A percentile compares a stretch with the other conserved stretches of the same genome.
Evolutionary conservation across 2,329 filamentous ascomycete species (phyloP).

Genomic region (Xylariaceae sp.): DNA sequence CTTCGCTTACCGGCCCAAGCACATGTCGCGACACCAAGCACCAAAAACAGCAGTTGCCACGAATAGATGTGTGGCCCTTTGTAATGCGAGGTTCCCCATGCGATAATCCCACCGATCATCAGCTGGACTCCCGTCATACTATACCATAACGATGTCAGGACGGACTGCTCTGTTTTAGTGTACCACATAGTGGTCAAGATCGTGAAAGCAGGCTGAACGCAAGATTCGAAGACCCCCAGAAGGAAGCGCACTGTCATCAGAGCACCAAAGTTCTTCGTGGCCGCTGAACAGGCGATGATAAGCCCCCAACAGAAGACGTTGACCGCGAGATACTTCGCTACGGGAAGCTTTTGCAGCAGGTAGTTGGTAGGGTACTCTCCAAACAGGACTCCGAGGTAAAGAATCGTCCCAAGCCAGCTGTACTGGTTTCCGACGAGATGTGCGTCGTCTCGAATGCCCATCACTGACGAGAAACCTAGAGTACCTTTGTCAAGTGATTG

Average conservation of each 20-base stretch:
- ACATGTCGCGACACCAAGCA: conserved; percentile 32
- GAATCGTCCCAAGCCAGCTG: conserved; percentile 31
- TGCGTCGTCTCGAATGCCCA: conserved; percentile 21
- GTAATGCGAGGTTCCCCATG: conserved; percentile 32
- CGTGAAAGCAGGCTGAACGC: conserved; percentile 41
- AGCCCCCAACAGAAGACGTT: conserved; percentile 41
- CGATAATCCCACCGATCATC: conserved; percentile 35
- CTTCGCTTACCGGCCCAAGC: no score
- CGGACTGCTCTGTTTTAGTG: conserved; percentile 35
- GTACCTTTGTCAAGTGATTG: conserved; percentile 32
- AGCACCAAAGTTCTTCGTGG: conserved; percentile 30
- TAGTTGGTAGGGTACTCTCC: conserved; percentile 37
- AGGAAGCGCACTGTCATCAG: conserved; percentile 34
- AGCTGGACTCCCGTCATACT: conserved; percentile 33
- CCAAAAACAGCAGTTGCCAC: conserved; percentile 37
- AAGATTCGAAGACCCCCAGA: conserved; percentile 41
- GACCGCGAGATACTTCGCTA: conserved; percentile 32
- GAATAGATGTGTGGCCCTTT: conserved; percentile 24
- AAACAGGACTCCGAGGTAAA: conserved; percentile 38
- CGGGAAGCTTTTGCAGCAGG: conserved; percentile 33
- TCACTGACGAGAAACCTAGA: conserved; percentile 22
- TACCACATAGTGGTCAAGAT: conserved; percentile 38
- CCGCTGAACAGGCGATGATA: conserved; percentile 30
- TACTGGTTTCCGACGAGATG: conserved; percentile 35
- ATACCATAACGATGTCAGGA: conserved; percentile 22